These are phyloP conservation scores for Salix dunnii DNA, from an alignment of 345 rosid genomes.

Conservation along the genomic window DNA sequence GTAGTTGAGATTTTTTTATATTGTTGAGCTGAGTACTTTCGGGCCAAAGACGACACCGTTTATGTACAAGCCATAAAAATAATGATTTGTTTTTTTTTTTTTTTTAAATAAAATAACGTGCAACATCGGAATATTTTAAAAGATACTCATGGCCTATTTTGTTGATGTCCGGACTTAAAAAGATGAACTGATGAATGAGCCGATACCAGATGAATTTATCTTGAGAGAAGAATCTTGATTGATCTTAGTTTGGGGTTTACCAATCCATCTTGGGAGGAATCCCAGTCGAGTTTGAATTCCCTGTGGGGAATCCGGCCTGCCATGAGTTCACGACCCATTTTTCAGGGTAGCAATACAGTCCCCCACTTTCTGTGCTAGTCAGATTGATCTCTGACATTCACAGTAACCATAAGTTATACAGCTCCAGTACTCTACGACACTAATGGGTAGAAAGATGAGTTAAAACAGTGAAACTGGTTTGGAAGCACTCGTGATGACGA, in stretches of 20 bases:
- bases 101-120: too few species aligned
- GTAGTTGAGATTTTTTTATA: too few species aligned
- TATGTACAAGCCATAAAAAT: too few species aligned
- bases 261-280: neutral
- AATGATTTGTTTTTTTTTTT: too few species aligned
- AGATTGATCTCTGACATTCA: neutral
- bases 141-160: neutral
- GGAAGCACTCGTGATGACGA: neutral
- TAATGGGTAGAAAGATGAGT: neutral
- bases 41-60: too few species aligned
- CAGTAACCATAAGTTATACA: too few species aligned
- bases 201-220: neutral
- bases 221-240: neutral
- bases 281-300: neutral
- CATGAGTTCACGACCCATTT: neutral
- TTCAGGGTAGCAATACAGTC: neutral
- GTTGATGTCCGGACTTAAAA: neutral
- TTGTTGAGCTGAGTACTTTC: too few species aligned
- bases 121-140: neutral
- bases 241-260: neutral
- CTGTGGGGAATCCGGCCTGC: neutral
- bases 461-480: neutral
- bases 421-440: too few species aligned
- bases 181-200: neutral
- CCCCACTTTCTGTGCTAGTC: neutral